phyloP scores from a whole-genome alignment of 2,329 filamentous ascomycete genomes.

The Colletotrichum musae region DNA sequence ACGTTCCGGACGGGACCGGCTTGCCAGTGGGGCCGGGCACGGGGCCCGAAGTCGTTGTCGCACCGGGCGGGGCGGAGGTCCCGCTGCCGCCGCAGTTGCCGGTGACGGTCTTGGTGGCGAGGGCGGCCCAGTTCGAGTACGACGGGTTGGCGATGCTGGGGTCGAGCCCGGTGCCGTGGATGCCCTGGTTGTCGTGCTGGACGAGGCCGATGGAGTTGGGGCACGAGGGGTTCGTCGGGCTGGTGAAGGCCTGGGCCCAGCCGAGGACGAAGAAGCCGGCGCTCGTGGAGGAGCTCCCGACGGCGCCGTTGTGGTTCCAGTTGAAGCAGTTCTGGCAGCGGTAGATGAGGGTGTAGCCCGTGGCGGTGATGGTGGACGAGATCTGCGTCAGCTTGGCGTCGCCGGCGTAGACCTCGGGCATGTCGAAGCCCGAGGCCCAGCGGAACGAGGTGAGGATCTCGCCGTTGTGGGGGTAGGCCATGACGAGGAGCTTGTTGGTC shows the following conservation, averaged over 20 bases:
- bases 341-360: slow-evolving; percentile 75
- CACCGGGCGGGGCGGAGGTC: slow-evolving; percentile 45
- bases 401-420: slow-evolving; percentile 72
- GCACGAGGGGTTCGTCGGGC: slow-evolving; percentile 58
- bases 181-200: slow-evolving; percentile 68
- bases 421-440: slow-evolving; percentile 70
- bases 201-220: slow-evolving; percentile 60
- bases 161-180: slow-evolving; percentile 62
- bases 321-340: slow-evolving; percentile 71
- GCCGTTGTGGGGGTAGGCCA: slow-evolving; percentile 69
- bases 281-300: slow-evolving; percentile 60
- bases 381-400: slow-evolving; percentile 74
- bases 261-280: slow-evolving; percentile 64
- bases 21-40: slow-evolving; percentile 49
- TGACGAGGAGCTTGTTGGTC: slow-evolving; percentile 70
- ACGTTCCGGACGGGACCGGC: slow-evolving; percentile 55
- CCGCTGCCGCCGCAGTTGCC: slow-evolving; percentile 50
- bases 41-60: slow-evolving; percentile 39
- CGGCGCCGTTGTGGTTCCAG: slow-evolving; percentile 65
- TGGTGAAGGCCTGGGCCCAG: slow-evolving; percentile 66
- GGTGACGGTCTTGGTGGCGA: slow-evolving; percentile 58
- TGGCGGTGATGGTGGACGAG: slow-evolving; percentile 69
- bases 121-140: slow-evolving; percentile 60
- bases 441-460: slow-evolving; percentile 71
- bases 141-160: slow-evolving; percentile 54